Percentiles rank a stretch among this genome's conserved stretches.
phyloP scores from a whole-genome alignment of 2,329 filamentous ascomycete genomes.

The Geosmithia morbida region DNA sequence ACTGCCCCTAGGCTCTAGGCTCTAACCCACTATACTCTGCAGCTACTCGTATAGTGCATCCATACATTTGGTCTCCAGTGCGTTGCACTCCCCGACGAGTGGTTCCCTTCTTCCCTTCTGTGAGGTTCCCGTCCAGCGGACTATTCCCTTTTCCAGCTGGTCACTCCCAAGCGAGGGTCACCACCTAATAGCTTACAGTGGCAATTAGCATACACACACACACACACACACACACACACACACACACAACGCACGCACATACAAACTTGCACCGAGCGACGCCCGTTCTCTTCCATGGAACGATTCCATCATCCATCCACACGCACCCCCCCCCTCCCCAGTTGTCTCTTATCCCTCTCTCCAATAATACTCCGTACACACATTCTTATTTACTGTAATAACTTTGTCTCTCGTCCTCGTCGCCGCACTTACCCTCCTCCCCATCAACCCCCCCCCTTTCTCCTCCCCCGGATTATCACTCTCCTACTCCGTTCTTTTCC shows the following conservation, averaged over 20 bases:
- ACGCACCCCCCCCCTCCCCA: not conserved
- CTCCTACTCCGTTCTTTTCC: not conserved
- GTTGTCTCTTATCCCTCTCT: not conserved
- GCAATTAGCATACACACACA: too few relatives aligned
- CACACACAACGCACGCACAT: too few relatives aligned
- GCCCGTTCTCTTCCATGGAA: not conserved
- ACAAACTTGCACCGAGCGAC: not conserved
- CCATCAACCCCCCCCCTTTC: not conserved
- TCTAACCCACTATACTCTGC: too few relatives aligned
- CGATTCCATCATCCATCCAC: not conserved
- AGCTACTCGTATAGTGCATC: too few relatives aligned
- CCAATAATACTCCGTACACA: not conserved
- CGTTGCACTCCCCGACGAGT: too few relatives aligned
- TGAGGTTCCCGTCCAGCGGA: too few relatives aligned
- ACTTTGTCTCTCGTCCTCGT: not conserved
- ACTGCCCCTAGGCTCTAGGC: too few relatives aligned
- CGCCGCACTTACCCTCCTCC: not conserved
- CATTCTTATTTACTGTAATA: not conserved
- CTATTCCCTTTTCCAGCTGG: too few relatives aligned
- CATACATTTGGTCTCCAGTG: too few relatives aligned
- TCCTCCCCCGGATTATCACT: not conserved
- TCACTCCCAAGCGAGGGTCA: too few relatives aligned
- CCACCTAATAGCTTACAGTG: too few relatives aligned
- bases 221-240: not conserved
- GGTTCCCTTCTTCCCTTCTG: too few relatives aligned